A percentile compares a stretch with the other conserved stretches of the same genome.
phyloP scores from a whole-genome alignment of 2,329 filamentous ascomycete species.

The Lasiodiplodia sp. region DNA sequence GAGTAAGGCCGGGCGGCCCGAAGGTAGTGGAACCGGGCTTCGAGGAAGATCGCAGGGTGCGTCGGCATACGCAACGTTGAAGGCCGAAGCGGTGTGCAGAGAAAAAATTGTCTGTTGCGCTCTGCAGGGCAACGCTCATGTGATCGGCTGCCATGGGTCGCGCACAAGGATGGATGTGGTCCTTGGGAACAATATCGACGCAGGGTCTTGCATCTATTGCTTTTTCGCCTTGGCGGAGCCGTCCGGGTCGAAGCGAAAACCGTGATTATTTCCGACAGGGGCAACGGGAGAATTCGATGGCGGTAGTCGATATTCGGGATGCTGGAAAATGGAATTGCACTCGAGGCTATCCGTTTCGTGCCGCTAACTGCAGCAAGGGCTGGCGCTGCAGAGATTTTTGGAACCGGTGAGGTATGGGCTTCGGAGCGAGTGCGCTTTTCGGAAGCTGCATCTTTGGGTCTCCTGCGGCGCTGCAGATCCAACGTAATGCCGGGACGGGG shows the following conservation, averaged over 20 bases:
- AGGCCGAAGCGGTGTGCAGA: slow-evolving; percentile 24
- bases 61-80: background rate
- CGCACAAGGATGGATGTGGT: slow-evolving; percentile 18
- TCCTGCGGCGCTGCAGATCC: slow-evolving; percentile 20
- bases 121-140: slow-evolving; percentile 19
- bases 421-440: slow-evolving; percentile 9
- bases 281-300: background rate
- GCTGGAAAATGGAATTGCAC: background rate
- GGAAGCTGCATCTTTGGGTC: background rate
- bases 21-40: slow-evolving; percentile 18
- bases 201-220: slow-evolving; percentile 15
- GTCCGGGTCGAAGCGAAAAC: background rate
- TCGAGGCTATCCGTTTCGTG: background rate
- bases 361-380: slow-evolving; percentile 3
- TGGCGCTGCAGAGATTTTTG: background rate
- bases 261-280: background rate
- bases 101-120: slow-evolving; percentile 6
- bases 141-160: slow-evolving; percentile 19
- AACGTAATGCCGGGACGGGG: slow-evolving; percentile 16
- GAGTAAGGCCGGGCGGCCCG: slow-evolving; percentile 13
- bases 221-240: slow-evolving; percentile 17
- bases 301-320: background rate
- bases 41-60: slow-evolving; percentile 11
- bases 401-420: slow-evolving; percentile 21
- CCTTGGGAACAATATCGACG: background rate